These are phyloP conservation scores for Fusarium sp. DNA, from an alignment of 2,329 filamentous ascomycete species.

Conservation along the genomic window DNA sequence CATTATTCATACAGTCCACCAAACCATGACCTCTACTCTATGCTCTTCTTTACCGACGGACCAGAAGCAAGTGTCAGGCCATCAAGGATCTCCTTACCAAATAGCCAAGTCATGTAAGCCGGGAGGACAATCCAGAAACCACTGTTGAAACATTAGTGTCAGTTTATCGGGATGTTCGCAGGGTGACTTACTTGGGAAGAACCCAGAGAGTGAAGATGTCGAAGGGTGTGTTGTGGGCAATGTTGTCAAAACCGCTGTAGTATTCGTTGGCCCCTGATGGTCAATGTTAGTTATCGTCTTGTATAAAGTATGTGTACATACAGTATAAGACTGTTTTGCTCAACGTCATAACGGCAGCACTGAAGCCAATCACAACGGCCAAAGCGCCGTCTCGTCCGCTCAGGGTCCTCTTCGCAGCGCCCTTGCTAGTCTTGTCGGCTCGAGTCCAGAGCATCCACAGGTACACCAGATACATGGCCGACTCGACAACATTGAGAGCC, in stretches of 20 bases:
- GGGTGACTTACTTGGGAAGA: constrained; percentile 66
- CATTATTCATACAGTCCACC: not conserved
- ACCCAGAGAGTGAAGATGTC: constrained; percentile 68
- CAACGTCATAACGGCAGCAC: constrained; percentile 70
- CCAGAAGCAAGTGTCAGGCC: constrained; percentile 58
- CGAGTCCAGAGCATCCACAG: constrained; percentile 54
- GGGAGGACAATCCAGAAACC: constrained; percentile 68
- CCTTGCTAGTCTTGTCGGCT: constrained; percentile 27
- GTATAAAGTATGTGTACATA: constrained; percentile 51
- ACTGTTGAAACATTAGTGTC: constrained; percentile 50
- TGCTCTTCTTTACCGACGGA: constrained; percentile 42
- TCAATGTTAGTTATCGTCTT: not conserved
- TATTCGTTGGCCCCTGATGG: constrained; percentile 67
- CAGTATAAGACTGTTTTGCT: constrained; percentile 74
- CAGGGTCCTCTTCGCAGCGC: constrained; percentile 52
- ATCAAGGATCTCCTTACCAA: constrained; percentile 64
- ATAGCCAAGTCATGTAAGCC: constrained; percentile 63
- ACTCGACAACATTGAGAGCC: constrained; percentile 77
- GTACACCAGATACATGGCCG: constrained; percentile 72
- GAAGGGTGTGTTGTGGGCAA: constrained; percentile 65
- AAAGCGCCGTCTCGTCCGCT: constrained; percentile 59
- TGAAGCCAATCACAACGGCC: constrained; percentile 64
- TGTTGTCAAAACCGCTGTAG: constrained; percentile 67
- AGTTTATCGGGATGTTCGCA: accelerated
- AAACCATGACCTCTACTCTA: not conserved